Percentiles rank a stretch among this genome's conserved stretches.
These are phyloP conservation scores for Macrocystidia cucumis DNA, from an alignment of 1,284 basidiomycete species.

Conservation along the genomic window DNA sequence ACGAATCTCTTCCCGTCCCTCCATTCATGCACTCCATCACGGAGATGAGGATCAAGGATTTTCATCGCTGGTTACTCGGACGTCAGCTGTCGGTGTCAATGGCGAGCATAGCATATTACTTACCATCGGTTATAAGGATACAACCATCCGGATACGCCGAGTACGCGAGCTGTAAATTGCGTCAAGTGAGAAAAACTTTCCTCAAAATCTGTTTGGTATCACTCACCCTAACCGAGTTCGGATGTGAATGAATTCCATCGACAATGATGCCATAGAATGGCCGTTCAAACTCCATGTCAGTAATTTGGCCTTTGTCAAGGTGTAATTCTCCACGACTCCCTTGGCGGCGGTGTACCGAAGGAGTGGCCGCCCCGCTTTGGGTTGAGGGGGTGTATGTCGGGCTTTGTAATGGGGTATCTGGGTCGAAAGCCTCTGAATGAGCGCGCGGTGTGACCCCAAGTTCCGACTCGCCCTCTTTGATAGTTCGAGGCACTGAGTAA, in stretches of 20 bases:
- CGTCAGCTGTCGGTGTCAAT: constrained; percentile 5
- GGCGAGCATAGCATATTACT: constrained; percentile 8
- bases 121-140: constrained; percentile 85
- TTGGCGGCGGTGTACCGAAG: constrained; percentile 15
- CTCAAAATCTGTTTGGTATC: constrained; percentile 1
- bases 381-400: constrained; percentile 7
- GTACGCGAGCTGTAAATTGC: constrained; percentile 70
- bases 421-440: constrained; percentile 58
- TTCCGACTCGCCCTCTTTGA: background rate
- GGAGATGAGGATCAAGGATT: constrained; percentile 78
- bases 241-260: constrained; percentile 87
- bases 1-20: constrained; percentile 71
- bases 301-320: constrained; percentile 29
- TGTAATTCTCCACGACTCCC: constrained; percentile 24
- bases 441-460: background rate
- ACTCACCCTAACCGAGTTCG: constrained; percentile 77
- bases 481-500: background rate
- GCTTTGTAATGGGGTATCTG: constrained; percentile 36
- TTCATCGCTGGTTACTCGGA: constrained; percentile 63
- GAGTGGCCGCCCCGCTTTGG: constrained; percentile 13
- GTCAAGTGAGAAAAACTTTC: constrained; percentile 5
- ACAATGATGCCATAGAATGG: constrained; percentile 89
- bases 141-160: constrained; percentile 78
- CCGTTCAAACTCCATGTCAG: constrained; percentile 49
- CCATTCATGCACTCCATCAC: constrained; percentile 85